Base-by-base conservation (phyloP, 139 green algal genomes). In the Auxenochlorella pyrenoidosa region DNA sequence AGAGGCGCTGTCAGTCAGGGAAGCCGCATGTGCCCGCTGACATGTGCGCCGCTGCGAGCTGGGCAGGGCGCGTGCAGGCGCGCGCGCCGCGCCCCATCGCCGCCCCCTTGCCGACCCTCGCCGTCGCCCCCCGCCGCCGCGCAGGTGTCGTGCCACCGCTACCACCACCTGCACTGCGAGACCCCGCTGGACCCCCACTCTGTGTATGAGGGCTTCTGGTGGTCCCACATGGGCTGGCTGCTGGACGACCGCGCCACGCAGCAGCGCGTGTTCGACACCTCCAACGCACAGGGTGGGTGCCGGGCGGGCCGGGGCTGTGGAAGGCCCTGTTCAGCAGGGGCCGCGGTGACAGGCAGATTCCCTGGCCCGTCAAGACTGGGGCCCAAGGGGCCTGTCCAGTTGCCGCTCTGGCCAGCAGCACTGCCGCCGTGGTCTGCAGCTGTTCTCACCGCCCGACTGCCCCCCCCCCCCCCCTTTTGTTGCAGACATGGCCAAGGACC, bases 131-230 rank as follows among this genome's bases (percentile, higher is more conserved):
- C n/a, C n/a, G n/a, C n/a, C n/a, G n/a, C n/a, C n/a, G 34, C 8
- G 40, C 79, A 87, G 86, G 94, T 95, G 75, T 95, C 88, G 79
- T 91, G 82, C 73, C 96, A 98, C 94, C 86, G 97, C 36, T 98
- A 98, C 91, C 97, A 99, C 92, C 97, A 99, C 94, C 90, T 97
- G 84, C 94, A 99, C 94, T 97, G 93, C 65, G 98, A 99, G 92
- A 99, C 98, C 0, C 96, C 96, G 4, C 89, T 98, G 86, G 98
- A 99, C 93, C 98, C 98, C 16, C 98, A 99, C 93, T 98, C 96
- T 1, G 95, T 98, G 12, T 99, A 99, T 59, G 98, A 99, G 92
- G 98, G 98, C 87, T 99, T 99, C 91, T 99, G 96, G 96, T 98
- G 97, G 95, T 94, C 90, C 83, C 98, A 99, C 94, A 95, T 96